Evolutionary conservation across 768 basidiomycete genomes (phyloP).

Genomic region (Chalciporus pseudorubinellus): DNA sequence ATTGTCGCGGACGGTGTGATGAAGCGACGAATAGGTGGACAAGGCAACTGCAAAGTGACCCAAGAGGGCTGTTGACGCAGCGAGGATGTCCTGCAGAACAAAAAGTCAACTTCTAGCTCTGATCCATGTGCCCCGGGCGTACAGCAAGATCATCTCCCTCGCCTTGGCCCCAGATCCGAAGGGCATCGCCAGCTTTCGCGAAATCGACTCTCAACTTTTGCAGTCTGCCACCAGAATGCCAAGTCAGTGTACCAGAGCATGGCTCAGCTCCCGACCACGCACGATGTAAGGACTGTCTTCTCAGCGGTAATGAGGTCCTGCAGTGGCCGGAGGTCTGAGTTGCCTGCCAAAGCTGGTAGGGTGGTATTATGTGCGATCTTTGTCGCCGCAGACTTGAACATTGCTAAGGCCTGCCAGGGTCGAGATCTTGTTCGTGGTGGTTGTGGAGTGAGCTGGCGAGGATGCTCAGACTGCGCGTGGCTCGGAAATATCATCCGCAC

Average conservation of each 20-base stretch:
- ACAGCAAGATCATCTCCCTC: conserved; percentile 85
- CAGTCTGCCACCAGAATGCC: conserved; percentile 37
- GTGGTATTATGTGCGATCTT: conserved; percentile 90
- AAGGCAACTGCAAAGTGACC: conserved; percentile 66
- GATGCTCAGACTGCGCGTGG: neutral
- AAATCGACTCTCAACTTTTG: conserved; percentile 67
- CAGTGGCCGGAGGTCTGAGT: conserved; percentile 74
- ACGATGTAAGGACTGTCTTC: conserved; percentile 79
- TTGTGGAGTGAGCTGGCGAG: conserved; percentile 5
- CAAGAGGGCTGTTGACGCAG: conserved; percentile 65
- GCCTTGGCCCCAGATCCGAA: conserved; percentile 69
- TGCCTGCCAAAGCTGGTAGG: conserved; percentile 64
- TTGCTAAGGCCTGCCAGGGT: conserved; percentile 27
- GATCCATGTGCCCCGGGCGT: conserved; percentile 22
- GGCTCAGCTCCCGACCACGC: conserved; percentile 26
- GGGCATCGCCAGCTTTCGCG: conserved; percentile 66
- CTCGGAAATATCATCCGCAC: neutral
- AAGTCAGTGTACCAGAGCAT: neutral
- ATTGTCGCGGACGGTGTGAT: conserved; percentile 56
- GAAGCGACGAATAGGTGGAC: conserved; percentile 66
- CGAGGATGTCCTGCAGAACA: conserved; percentile 64
- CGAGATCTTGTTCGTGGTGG: conserved; percentile 1
- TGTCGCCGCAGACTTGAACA: conserved; percentile 78
- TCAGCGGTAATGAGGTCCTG: conserved; percentile 91
- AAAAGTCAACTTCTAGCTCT: neutral